These are phyloP conservation scores for Pseudogymnoascus sp. DNA, from an alignment of 2,329 filamentous ascomycete genomes.

Conservation along the genomic window DNA sequence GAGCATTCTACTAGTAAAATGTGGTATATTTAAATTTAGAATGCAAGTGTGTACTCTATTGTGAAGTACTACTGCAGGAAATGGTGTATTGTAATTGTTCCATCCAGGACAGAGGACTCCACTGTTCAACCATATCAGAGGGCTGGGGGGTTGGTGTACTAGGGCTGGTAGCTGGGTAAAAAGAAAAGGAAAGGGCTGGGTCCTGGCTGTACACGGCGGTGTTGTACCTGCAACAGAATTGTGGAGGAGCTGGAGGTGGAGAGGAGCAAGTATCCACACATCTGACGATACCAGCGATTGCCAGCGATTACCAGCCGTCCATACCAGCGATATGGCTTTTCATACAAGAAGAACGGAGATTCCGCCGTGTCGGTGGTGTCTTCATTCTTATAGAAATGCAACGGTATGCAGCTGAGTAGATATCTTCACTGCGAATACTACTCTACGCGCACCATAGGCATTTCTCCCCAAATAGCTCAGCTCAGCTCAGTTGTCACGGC, in stretches of 20 bases:
- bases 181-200: constrained; percentile 5
- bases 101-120: neutral
- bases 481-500: too few species aligned
- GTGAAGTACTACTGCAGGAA: neutral
- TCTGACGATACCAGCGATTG: neutral
- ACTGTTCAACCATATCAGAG: neutral
- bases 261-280: neutral
- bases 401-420: neutral
- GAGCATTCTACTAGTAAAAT: neutral
- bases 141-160: neutral
- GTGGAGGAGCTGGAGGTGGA: neutral
- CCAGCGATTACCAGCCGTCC: neutral
- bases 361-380: neutral
- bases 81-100: neutral
- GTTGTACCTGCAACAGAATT: neutral
- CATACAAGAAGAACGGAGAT: neutral
- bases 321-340: neutral
- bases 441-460: too few species aligned
- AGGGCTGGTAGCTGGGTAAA: neutral
- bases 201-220: neutral
- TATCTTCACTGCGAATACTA: neutral
- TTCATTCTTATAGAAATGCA: neutral
- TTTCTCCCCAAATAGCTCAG: too few species aligned
- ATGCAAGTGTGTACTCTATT: neutral
- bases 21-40: neutral